Conservation (phyloP, 2,329 filamentous ascomycete species). For the Rutstroemia sp. region DNA sequence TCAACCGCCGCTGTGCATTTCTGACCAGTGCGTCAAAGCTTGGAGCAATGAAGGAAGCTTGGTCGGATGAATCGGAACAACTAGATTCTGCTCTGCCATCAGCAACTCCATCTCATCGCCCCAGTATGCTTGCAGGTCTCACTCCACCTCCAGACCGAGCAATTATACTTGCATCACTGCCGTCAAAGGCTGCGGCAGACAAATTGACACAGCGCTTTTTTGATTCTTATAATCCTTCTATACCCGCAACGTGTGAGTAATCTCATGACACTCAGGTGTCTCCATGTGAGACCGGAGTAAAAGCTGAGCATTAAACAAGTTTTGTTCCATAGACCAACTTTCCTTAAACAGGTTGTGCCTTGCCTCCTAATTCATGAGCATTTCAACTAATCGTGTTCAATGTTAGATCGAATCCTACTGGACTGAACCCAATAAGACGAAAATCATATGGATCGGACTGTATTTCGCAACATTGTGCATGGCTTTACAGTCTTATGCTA, state of each 20-base stretch:
- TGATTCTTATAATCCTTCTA: constrained; percentile 42
- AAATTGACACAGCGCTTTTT: constrained; percentile 47
- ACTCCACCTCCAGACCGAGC: constrained; percentile 35
- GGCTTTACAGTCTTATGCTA: constrained; percentile 36
- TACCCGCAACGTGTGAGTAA: constrained; percentile 32
- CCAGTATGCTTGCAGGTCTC: constrained; percentile 27
- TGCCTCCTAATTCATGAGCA: not conserved
- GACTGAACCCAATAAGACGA: constrained; percentile 33
- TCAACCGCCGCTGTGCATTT: not conserved
- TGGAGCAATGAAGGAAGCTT: constrained; percentile 25
- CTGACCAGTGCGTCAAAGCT: constrained; percentile 7
- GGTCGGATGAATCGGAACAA: constrained; percentile 30
- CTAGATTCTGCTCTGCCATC: constrained; percentile 18
- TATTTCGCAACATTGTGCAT: constrained; percentile 31
- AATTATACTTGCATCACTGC: constrained; percentile 38
- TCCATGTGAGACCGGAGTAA: no score
- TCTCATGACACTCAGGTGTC: not conserved
- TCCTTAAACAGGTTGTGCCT: constrained; percentile 33
- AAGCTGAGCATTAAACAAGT: constrained; percentile 24
- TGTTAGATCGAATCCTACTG: constrained; percentile 41
- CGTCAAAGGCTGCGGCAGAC: constrained; percentile 39
- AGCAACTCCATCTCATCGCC: constrained; percentile 12
- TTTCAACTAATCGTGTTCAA: not conserved
- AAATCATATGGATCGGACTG: constrained; percentile 44
- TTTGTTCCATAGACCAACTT: constrained; percentile 44